Conservation (phyloP, 805 yeast genomes). For the Lachancea fermentati region DNA sequence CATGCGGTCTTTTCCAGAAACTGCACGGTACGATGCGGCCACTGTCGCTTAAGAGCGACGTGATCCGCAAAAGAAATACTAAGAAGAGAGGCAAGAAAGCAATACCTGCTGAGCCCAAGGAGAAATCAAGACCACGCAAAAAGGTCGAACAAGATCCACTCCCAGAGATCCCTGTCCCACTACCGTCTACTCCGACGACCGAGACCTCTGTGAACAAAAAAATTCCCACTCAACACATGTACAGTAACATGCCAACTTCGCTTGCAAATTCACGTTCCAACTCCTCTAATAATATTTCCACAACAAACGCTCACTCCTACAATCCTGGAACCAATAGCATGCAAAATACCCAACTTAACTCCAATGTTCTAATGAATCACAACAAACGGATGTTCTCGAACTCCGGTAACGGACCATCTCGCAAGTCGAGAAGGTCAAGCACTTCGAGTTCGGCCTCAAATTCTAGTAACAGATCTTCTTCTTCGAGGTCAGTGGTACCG, state of each 20-base stretch:
- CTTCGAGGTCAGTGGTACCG: constrained; percentile 31
- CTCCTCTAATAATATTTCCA: constrained; percentile 1
- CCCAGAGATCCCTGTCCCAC: neutral
- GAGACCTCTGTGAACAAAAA: neutral
- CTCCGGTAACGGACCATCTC: neutral
- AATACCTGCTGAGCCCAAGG: constrained; percentile 11
- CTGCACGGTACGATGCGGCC: constrained; percentile 96
- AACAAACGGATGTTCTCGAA: constrained; percentile 13
- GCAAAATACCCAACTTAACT: constrained; percentile 11
- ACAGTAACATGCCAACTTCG: constrained; percentile 1
- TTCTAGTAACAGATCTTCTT: constrained; percentile 27
- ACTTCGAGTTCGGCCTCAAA: constrained; percentile 29
- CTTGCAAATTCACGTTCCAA: constrained; percentile 2
- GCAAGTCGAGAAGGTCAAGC: constrained; percentile 19
- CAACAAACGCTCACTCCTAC: constrained; percentile 1
- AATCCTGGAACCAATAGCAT: neutral
- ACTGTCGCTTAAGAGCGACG: constrained; percentile 82
- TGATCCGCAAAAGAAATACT: constrained; percentile 70
- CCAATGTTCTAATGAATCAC: constrained; percentile 17
- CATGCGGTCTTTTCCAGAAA: constrained; percentile 90
- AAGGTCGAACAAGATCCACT: constrained; percentile 1
- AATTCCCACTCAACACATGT: neutral
- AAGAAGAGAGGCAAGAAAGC: constrained; percentile 51
- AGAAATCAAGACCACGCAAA: constrained; percentile 2
- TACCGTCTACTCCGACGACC: neutral